phyloP scores from a whole-genome alignment of 768 basidiomycete species.

The Termitomyces sp. region DNA sequence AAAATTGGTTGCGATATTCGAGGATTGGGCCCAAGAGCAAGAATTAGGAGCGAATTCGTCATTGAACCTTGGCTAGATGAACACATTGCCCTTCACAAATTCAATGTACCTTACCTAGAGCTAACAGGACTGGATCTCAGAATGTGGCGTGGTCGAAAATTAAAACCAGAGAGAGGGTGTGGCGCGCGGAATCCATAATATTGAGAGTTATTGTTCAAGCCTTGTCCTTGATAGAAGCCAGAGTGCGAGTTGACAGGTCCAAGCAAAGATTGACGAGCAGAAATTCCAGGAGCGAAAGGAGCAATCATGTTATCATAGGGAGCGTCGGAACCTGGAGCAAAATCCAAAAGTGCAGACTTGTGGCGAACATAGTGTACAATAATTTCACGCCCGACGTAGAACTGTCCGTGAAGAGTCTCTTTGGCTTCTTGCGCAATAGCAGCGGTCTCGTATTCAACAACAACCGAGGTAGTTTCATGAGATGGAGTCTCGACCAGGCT shows the following conservation, averaged over 20 bases:
- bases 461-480: slow-evolving; percentile 41
- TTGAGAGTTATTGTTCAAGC: slow-evolving; percentile 8
- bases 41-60: slow-evolving; percentile 2
- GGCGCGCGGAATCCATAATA: slow-evolving; percentile 11
- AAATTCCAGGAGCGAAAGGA: slow-evolving; percentile 8
- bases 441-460: slow-evolving; percentile 57
- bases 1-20: not conserved
- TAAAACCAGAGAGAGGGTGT: slow-evolving; percentile 9
- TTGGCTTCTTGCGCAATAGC: slow-evolving; percentile 61
- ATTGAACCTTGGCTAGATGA: slow-evolving; percentile 5
- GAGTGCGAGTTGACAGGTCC: slow-evolving; percentile 7
- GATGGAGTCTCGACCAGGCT: slow-evolving; percentile 38
- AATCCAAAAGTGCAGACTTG: slow-evolving; percentile 15
- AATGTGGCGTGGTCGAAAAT: slow-evolving; percentile 6
- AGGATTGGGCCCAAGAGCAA: slow-evolving; percentile 5
- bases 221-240: slow-evolving; percentile 7
- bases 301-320: slow-evolving; percentile 10
- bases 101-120: slow-evolving; percentile 7
- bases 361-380: slow-evolving; percentile 27
- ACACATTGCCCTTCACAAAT: not conserved
- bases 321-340: slow-evolving; percentile 13
- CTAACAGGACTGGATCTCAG: slow-evolving; percentile 5
- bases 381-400: slow-evolving; percentile 44
- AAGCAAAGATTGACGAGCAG: slow-evolving; percentile 15
- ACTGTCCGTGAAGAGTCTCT: slow-evolving; percentile 53